phyloP scores from a whole-genome alignment of 2,329 filamentous ascomycete species.

The Cucurbitaria berberidis region DNA sequence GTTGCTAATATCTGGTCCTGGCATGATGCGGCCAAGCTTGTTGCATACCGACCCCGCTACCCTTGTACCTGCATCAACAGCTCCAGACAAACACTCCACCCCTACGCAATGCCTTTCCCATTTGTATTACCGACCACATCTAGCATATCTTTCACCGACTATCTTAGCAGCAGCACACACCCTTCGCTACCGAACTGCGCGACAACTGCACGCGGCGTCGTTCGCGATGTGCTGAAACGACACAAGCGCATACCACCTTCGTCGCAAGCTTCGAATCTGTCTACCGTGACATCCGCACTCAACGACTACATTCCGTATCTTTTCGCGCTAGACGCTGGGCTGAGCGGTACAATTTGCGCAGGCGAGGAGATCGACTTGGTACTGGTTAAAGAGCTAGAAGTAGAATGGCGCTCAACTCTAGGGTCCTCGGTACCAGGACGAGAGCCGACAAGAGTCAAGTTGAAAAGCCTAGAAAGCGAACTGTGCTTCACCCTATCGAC shows the following conservation, averaged over 20 bases:
- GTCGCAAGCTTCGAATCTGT: constrained; percentile 73
- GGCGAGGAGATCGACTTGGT: constrained; percentile 72
- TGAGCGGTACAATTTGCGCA: constrained; percentile 62
- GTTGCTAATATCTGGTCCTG: not conserved
- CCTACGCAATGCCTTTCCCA: constrained; percentile 77
- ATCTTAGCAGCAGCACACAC: constrained; percentile 79
- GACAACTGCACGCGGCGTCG: constrained; percentile 81
- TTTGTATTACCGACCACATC: constrained; percentile 91
- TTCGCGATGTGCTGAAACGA: constrained; percentile 83
- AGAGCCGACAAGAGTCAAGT: constrained; percentile 69
- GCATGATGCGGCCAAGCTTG: constrained; percentile 30
- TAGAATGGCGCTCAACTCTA: constrained; percentile 83
- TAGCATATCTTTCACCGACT: constrained; percentile 78
- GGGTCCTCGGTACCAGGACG: constrained; percentile 64
- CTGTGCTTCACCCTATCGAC: constrained; percentile 79
- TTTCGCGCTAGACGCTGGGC: constrained; percentile 74
- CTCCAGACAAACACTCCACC: constrained; percentile 14
- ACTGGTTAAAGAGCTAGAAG: constrained; percentile 70
- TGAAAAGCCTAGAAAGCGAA: constrained; percentile 81
- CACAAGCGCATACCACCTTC: constrained; percentile 82
- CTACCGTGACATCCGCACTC: constrained; percentile 70
- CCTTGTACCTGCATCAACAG: constrained; percentile 34
- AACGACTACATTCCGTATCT: constrained; percentile 85
- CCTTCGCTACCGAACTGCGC: constrained; percentile 84
- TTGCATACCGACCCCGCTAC: constrained; percentile 27